Conservation (phyloP, 169 alveolate species). For the Eimeria sp. region DNA sequence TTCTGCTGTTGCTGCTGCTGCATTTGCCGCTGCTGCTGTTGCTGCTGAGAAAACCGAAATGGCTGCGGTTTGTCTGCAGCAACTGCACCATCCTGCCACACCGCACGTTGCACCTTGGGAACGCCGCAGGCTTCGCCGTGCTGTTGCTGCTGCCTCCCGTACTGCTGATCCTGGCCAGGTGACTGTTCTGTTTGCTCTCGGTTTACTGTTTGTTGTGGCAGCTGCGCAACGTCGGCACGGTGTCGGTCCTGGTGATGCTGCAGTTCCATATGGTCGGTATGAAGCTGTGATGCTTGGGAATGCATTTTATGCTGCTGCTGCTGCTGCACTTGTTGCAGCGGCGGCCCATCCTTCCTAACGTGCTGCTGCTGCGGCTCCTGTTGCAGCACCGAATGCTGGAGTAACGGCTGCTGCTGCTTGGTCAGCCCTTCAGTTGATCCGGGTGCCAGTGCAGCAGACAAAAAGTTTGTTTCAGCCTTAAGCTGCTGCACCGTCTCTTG, state of each 20-base stretch:
- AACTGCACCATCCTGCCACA: not conserved
- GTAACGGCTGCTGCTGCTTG: not conserved
- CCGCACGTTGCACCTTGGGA: not conserved
- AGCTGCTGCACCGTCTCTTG: not conserved
- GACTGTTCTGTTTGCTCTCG: not conserved
- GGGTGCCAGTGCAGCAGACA: not conserved
- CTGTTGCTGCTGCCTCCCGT: not conserved
- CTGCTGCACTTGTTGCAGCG: slow-evolving; percentile 24
- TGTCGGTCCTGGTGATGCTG: not conserved
- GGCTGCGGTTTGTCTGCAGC: slow-evolving; percentile 19
- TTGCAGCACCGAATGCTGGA: not conserved
- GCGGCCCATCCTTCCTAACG: not conserved
- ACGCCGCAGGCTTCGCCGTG: not conserved
- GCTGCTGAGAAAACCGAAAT: not conserved
- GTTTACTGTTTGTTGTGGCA: not conserved
- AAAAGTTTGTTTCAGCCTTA: not conserved
- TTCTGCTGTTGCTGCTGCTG: slow-evolving; percentile 39
- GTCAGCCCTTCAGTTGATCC: not conserved
- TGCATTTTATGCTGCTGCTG: not conserved
- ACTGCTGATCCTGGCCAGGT: not conserved
- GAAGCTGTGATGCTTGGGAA: too few species aligned
- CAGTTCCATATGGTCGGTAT: too few species aligned
- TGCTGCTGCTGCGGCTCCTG: slow-evolving; percentile 26
- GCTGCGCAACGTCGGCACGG: not conserved
- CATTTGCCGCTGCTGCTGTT: not conserved